A percentile compares a stretch with the other conserved stretches of the same genome.
Conservation (phyloP, 2,329 filamentous ascomycete species). For the Polychaeton citri region DNA sequence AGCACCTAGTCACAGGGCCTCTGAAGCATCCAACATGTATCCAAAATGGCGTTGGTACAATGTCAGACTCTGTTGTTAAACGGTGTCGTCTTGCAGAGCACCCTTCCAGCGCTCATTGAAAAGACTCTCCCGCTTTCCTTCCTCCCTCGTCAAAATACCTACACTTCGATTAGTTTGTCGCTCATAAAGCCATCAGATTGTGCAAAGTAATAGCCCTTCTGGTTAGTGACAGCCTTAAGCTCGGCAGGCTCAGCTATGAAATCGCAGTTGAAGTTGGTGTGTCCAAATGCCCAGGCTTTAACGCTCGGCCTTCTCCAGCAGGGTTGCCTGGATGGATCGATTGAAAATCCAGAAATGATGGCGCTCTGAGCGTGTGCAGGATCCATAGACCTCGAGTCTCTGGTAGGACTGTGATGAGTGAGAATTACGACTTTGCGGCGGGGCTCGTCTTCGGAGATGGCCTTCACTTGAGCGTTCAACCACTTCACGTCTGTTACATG, state of each 20-base stretch:
- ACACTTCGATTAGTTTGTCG: neutral
- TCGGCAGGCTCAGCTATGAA: neutral
- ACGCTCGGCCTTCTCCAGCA: neutral
- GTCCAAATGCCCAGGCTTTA: neutral
- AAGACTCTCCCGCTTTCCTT: too few species aligned
- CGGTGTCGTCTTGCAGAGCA: too few species aligned
- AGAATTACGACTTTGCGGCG: slow-evolving; percentile 27
- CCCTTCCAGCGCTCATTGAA: too few species aligned
- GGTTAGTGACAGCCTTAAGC: neutral
- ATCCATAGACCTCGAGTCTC: slow-evolving; percentile 21
- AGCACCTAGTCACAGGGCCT: too few species aligned
- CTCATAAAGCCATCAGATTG: neutral
- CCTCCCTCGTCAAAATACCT: too few species aligned
- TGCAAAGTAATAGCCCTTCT: neutral
- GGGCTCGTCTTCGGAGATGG: too few species aligned
- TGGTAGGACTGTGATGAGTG: slow-evolving; percentile 32
- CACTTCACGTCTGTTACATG: slow-evolving; percentile 30
- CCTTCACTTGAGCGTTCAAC: slow-evolving; percentile 24
- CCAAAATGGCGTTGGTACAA: too few species aligned
- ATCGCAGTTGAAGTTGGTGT: neutral
- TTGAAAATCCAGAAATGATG: neutral
- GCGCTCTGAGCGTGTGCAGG: slow-evolving; percentile 17
- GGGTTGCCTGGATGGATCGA: neutral
- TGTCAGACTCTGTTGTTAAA: too few species aligned
- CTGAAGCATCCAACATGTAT: too few species aligned